phyloP scores from a whole-genome alignment of 2,329 filamentous ascomycete genomes.

The Fusarium circinatum region DNA sequence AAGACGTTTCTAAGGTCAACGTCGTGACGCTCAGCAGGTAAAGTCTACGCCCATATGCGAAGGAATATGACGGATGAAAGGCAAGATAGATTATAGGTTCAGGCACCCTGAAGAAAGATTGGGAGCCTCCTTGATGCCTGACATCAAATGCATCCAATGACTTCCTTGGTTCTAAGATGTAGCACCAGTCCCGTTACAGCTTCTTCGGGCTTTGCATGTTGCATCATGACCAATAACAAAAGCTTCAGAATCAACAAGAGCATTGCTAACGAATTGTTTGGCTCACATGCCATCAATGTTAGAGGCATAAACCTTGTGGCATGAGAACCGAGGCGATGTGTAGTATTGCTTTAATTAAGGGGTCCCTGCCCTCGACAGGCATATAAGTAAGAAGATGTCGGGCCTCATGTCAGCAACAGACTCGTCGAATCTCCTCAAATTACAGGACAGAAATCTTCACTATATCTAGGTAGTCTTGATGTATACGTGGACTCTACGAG shows the following conservation, averaged over 20 bases:
- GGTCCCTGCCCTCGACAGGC: neutral
- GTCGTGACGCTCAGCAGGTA: neutral
- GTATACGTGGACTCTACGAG: neutral
- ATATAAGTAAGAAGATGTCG: neutral
- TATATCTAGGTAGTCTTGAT: neutral
- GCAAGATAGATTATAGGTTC: neutral
- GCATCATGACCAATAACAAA: neutral
- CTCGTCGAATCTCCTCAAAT: neutral
- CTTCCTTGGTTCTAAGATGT: neutral
- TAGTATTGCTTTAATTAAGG: neutral
- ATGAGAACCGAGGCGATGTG: neutral
- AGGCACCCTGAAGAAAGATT: neutral
- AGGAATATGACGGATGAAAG: neutral
- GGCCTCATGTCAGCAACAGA: neutral
- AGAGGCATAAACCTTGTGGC: neutral
- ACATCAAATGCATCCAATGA: neutral
- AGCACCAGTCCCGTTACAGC: neutral
- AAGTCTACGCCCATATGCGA: neutral
- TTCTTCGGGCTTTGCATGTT: neutral
- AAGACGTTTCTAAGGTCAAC: neutral
- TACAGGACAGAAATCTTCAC: too few relatives aligned
- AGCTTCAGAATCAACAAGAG: neutral
- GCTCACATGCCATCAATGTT: neutral
- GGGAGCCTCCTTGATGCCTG: neutral
- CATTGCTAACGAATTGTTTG: neutral